Conservation (phyloP, 768 basidiomycete genomes). For the Clitopilus passeckerianus region DNA sequence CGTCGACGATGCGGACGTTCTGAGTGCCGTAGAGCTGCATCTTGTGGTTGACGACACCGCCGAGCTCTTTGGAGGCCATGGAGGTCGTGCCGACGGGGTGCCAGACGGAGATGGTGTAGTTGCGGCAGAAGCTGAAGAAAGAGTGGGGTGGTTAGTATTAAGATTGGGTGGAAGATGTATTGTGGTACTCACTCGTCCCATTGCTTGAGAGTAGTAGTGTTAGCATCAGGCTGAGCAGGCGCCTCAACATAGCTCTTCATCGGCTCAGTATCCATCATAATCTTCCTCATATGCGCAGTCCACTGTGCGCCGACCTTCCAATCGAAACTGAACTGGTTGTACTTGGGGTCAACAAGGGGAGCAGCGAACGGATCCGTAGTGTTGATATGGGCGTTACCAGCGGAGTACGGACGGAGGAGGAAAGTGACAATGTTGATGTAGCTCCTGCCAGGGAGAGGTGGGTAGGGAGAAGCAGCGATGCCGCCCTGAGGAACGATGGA, state of each 20-base stretch:
- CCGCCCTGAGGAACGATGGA: slow-evolving; percentile 6
- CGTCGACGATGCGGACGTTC: slow-evolving; percentile 29
- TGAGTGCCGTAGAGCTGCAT: slow-evolving; percentile 20
- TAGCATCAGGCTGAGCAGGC: slow-evolving; percentile 6
- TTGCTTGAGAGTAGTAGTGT: slow-evolving; percentile 8
- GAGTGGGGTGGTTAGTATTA: background rate
- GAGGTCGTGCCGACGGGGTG: slow-evolving; percentile 31
- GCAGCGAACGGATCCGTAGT: slow-evolving; percentile 12
- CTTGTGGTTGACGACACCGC: slow-evolving; percentile 23
- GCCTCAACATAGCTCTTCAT: slow-evolving; percentile 7
- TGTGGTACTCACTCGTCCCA: slow-evolving; percentile 10
- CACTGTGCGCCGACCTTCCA: slow-evolving; percentile 8
- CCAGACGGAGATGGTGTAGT: slow-evolving; percentile 11
- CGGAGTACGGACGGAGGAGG: slow-evolving; percentile 10
- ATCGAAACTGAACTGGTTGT: slow-evolving; percentile 11
- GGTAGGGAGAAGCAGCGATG: slow-evolving; percentile 8
- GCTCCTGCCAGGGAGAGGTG: slow-evolving; percentile 6
- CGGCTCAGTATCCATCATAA: slow-evolving; percentile 6
- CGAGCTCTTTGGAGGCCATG: slow-evolving; percentile 15
- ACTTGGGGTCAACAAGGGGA: slow-evolving; percentile 13
- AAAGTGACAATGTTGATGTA: slow-evolving; percentile 11
- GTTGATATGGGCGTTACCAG: slow-evolving; percentile 14
- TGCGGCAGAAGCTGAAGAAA: slow-evolving; percentile 9
- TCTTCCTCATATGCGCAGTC: slow-evolving; percentile 4
- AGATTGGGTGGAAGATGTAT: background rate